Percentiles rank a stretch among this genome's conserved stretches.
phyloP scores from a whole-genome alignment of 2,329 filamentous ascomycete genomes.

The Arthrobotrys sinensis region DNA sequence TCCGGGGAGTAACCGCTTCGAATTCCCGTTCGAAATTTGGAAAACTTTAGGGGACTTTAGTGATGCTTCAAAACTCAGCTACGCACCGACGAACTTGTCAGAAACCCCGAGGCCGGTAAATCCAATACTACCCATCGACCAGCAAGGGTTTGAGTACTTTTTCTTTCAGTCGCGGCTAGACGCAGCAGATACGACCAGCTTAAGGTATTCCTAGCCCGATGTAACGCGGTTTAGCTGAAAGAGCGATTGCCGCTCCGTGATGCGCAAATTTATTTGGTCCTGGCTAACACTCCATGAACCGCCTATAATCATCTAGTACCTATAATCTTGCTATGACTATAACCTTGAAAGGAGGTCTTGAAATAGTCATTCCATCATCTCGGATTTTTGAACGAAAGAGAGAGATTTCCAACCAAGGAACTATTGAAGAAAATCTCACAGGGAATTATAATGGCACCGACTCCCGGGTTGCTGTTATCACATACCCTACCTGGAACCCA shows the following conservation, averaged over 20 bases:
- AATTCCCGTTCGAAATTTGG: neutral
- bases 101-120: neutral
- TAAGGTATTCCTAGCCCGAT: neutral
- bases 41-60: neutral
- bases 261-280: neutral
- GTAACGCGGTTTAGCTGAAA: too few relatives aligned
- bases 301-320: neutral
- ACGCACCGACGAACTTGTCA: neutral
- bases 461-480: neutral
- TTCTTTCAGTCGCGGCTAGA: neutral
- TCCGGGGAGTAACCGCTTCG: slow-evolving; percentile 1
- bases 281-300: too few relatives aligned
- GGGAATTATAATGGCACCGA: neutral
- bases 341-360: neutral
- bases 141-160: neutral
- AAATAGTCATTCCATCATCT: neutral
- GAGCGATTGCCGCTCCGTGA: neutral
- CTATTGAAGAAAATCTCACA: neutral
- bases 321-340: neutral
- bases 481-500: neutral
- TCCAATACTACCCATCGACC: neutral
- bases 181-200: neutral
- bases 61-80: neutral
- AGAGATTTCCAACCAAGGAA: neutral
- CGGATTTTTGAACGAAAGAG: neutral